phyloP scores from a whole-genome alignment of 73 alveolate species.

The Tetrahymena elliotti region DNA sequence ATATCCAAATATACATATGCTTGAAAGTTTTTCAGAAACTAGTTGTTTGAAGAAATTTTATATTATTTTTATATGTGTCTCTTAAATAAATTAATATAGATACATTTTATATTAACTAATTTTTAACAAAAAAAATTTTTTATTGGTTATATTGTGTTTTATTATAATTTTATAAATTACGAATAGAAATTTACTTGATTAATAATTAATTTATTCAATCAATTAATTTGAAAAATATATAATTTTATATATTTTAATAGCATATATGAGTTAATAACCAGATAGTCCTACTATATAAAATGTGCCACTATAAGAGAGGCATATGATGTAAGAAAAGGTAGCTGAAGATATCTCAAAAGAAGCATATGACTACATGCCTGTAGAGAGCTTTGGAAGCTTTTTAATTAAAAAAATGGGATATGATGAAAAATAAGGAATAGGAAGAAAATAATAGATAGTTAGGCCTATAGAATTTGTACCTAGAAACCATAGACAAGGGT shows the following conservation, averaged over 20 bases:
- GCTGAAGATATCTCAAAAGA: background rate
- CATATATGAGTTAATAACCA: background rate
- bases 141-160: background rate
- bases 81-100: no score
- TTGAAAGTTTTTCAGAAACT: background rate
- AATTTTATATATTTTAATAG: no score
- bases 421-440: conserved; percentile 46
- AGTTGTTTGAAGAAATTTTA: background rate
- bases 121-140: no score
- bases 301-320: background rate
- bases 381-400: conserved; percentile 53
- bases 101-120: no score
- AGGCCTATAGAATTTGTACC: conserved; percentile 2
- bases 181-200: no score
- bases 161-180: no score
- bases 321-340: background rate
- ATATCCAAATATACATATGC: background rate
- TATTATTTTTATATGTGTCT: background rate
- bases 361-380: conserved; percentile 15
- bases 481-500: conserved; percentile 5
- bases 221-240: no score
- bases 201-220: background rate
- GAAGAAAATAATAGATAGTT: conserved; percentile 14
- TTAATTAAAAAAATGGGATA: conserved; percentile 48
- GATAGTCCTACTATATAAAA: background rate